A percentile compares a stretch with the other conserved stretches of the same genome.
Conservation (phyloP, 345 rosid species). For the Eucalyptus erythrocorys region DNA sequence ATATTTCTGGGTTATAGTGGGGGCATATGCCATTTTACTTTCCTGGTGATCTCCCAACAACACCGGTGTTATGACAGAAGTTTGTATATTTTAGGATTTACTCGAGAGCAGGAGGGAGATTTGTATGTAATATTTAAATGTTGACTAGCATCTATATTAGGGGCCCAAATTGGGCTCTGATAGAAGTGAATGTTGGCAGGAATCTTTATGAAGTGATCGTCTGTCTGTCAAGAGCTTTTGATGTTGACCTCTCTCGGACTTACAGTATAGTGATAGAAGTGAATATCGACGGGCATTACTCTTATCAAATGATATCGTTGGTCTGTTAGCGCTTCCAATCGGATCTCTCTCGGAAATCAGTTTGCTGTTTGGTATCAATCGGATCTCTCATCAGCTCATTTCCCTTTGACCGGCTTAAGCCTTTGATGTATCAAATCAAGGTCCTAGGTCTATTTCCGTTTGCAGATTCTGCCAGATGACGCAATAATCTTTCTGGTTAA, state of each 20-base stretch:
- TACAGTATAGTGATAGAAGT: not conserved
- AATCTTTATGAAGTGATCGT: not conserved
- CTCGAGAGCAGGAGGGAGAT: not conserved
- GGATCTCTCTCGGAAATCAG: not conserved
- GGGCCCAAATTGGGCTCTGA: not conserved
- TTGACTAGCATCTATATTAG: not conserved
- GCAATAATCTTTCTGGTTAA: not conserved
- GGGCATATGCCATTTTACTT: not conserved
- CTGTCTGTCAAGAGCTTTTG: not conserved
- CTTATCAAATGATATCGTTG: not conserved
- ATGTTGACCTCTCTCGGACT: not conserved
- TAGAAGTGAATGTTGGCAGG: not conserved
- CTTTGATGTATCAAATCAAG: not conserved
- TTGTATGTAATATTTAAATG: not conserved
- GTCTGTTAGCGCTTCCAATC: not conserved
- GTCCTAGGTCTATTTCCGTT: not conserved
- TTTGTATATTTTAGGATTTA: not conserved
- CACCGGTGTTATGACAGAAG: not conserved
- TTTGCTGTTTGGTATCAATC: not conserved
- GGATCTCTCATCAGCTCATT: not conserved
- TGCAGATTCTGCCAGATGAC: not conserved
- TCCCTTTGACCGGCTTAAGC: not conserved
- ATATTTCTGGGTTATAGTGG: not conserved
- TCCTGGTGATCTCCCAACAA: not conserved
- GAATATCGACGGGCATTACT: not conserved